phyloP scores from a whole-genome alignment of 768 basidiomycete species.

The Boletus coccyginus region DNA sequence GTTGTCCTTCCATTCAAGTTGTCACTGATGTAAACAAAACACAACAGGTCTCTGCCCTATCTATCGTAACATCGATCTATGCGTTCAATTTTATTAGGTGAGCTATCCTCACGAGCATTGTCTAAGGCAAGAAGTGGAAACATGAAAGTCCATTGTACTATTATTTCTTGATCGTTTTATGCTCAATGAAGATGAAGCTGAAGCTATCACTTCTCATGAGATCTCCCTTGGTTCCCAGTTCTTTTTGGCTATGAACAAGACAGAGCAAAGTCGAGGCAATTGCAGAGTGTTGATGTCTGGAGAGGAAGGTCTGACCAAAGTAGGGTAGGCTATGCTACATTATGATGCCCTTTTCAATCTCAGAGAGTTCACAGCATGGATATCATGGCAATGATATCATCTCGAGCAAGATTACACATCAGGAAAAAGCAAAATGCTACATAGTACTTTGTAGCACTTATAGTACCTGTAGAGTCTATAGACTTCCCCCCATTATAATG shows the following conservation, averaged over 20 bases:
- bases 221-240: conserved; percentile 70
- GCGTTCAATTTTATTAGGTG: conserved; percentile 9
- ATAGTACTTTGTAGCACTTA: too few species aligned
- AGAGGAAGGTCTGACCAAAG: conserved; percentile 73
- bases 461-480: too few species aligned
- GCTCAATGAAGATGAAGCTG: conserved; percentile 66
- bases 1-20: too few species aligned
- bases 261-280: conserved; percentile 77
- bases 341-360: background rate
- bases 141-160: conserved; percentile 68
- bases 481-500: too few species aligned
- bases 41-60: too few species aligned
- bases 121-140: conserved; percentile 64
- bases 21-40: too few species aligned
- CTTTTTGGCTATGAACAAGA: conserved; percentile 86
- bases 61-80: too few species aligned
- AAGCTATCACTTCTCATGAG: conserved; percentile 75
- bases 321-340: conserved; percentile 52
- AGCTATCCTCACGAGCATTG: background rate
- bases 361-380: conserved; percentile 56
- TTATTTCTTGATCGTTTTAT: conserved; percentile 87
- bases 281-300: conserved; percentile 86
- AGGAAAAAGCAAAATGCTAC: too few species aligned
- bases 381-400: conserved; percentile 80
- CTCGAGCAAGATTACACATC: conserved; percentile 89